Base-by-base conservation (phyloP, 768 basidiomycete genomes). In the Tricholoma hemisulphureum region DNA sequence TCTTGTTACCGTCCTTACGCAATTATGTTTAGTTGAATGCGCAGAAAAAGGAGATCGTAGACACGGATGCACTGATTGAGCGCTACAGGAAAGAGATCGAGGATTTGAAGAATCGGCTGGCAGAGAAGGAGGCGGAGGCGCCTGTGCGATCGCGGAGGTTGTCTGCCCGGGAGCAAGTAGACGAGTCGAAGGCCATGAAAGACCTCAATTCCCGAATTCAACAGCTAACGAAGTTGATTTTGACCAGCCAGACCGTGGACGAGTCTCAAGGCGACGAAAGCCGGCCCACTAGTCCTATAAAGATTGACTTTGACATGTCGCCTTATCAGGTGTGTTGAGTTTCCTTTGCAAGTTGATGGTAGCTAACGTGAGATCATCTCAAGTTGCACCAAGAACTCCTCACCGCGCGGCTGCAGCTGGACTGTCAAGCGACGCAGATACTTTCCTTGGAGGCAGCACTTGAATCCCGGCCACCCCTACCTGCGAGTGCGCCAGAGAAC, bases 61-160 rank as follows among this genome's bases (percentile, higher is more conserved):
- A 97, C 64, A 94, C 93, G 0, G 92, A 95, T 59, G 95, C 94
- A 0, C 80, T 97, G 37, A 91, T 99, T 60, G 93, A 96, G 75
- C 83, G 93, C 51, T 98, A 98, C 70, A 84, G 92, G 63, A 91
- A 90, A 65, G 94, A 98, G 74, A 96, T 99, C 55, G 95, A 95
- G 50, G 89, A 91, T 39, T 84, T 99, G 53, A 91, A 88, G 76
- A 75, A 70, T 2, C 82, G 92, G 39, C 78, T 95, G 39, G 73
- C 79, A 13, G 89, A 91, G 60, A 77, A 85, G 35, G 88, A 91
- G 68, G 81, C 83, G 8, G 87, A 87, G 51, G 86, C 83, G 13
- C 75, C 77, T 53, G 75, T 77, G 24, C 71, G 75, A 34, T 71
- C 75, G 56, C 74, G 83, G 56, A 73, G 83, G 41, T 69, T 85